Base-by-base conservation (phyloP, 139 green algal genomes). In the Micractinium sp. region DNA sequence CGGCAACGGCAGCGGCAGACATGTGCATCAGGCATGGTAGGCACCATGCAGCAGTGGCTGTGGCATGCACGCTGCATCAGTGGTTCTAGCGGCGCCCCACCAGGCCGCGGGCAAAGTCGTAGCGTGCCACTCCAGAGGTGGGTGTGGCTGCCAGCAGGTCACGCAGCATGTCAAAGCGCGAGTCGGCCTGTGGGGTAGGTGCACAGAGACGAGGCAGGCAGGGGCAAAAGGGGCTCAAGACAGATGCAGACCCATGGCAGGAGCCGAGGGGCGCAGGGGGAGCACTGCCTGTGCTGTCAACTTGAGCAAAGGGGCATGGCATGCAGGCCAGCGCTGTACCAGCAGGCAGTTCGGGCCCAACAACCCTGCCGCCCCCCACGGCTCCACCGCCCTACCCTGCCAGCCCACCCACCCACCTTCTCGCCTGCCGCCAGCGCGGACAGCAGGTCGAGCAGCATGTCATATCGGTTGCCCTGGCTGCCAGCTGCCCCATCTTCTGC, bases 81-180 rank as follows among this genome's bases (percentile, higher is more conserved):
- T 12, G 18, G 16, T n/a, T n/a, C 20, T 15, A 13, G 22, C 25
- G 67, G 22, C 25, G 35, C 35, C 80, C n/a, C 80, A 85, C 80
- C 80, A 85, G n/a, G 53, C 53, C 53, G 80, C 80, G 80, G 1
- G 53, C 80, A 85, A 85, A 85, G 56, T 73, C 33, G 80, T 69
- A 69, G 53, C 80, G 80, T n/a, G 80, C 31, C n/a, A 19, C 29
- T 1, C 78, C 80, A 3, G n/a, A 31, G 29, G 56, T 0, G 53
- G 80, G 80, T 0, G 80, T 53, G 3, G 29, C 53, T 22, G 53
- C 16, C 80, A 85, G 80, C 80, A 85, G 80, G 3, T 7, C 4
- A 16, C 53, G 56, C 80, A 74, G 39, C 7, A n/a, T 19, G 31
- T 73, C 80, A 29, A 39, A 84, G 41, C 78, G 41, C 14, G 41